Percentiles rank a stretch among this genome's conserved stretches.
These are phyloP conservation scores for Bryoerythrophyllum caledonicum DNA, from an alignment of 225 moss, liverwort and hornwort genomes.

Conservation along the genomic window DNA sequence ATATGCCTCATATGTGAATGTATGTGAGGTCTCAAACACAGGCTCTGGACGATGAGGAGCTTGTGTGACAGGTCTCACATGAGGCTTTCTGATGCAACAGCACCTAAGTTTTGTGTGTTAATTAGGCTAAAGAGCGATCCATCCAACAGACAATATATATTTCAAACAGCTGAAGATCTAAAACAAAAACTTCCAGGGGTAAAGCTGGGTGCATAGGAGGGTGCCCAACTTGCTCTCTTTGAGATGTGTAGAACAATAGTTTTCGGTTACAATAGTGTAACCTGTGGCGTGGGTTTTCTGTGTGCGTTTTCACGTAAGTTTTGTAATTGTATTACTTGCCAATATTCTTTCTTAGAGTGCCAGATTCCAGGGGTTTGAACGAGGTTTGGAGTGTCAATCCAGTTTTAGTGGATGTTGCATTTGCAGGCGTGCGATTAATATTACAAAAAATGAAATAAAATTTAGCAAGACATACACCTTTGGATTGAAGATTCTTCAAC, in stretches of 20 bases:
- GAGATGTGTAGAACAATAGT: conserved; percentile 18
- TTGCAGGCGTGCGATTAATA: background rate
- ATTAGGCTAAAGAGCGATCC: background rate
- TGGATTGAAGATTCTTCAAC: too few relatives aligned
- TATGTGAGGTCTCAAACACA: background rate
- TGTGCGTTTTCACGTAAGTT: conserved; percentile 1
- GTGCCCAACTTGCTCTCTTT: conserved; percentile 11
- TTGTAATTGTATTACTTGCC: conserved; percentile 4
- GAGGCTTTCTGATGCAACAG: too few relatives aligned
- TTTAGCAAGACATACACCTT: too few relatives aligned
- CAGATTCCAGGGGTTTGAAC: background rate
- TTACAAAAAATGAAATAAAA: too few relatives aligned
- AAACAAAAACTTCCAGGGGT: conserved; percentile 7
- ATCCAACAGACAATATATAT: background rate
- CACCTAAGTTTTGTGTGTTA: too few relatives aligned
- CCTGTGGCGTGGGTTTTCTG: conserved; percentile 3
- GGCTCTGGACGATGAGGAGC: background rate
- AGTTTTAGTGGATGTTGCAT: background rate
- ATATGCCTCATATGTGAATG: too few relatives aligned
- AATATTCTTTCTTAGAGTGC: background rate
- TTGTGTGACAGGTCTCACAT: background rate
- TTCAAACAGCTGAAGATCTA: background rate
- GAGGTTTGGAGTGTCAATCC: background rate
- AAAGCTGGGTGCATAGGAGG: background rate
- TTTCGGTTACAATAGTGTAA: conserved; percentile 15